Evolutionary conservation across 148 eudicot genomes (phyloP).

Genomic region (Drosera capensis): DNA sequence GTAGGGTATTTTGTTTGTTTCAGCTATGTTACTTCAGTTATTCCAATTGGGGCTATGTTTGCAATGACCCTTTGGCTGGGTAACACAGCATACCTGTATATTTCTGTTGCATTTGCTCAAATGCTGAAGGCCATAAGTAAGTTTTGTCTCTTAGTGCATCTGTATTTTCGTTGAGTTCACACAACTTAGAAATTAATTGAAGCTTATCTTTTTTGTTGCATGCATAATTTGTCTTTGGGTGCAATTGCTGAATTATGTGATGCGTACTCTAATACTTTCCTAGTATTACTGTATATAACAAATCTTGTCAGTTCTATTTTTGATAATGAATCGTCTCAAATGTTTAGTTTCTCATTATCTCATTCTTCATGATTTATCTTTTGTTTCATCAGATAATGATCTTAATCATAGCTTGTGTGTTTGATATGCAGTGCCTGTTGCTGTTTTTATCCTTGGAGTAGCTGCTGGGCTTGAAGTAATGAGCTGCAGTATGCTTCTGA

Average conservation of each 20-base stretch:
- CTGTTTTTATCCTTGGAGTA: slow-evolving; percentile 89
- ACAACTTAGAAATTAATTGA: background rate
- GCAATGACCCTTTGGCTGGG: slow-evolving; percentile 99
- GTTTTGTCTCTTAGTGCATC: slow-evolving; percentile 12
- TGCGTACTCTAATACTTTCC: too few species aligned
- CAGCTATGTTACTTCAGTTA: slow-evolving; percentile 83
- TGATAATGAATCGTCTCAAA: too few species aligned
- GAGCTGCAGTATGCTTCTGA: slow-evolving; percentile 91
- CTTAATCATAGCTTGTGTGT: slow-evolving; percentile 9
- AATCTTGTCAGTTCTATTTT: too few species aligned
- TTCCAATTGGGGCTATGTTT: slow-evolving; percentile 97
- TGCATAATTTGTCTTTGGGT: too few species aligned
- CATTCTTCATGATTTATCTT: background rate
- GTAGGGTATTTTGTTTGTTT: slow-evolving; percentile 3
- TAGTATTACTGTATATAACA: too few species aligned
- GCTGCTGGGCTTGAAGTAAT: slow-evolving; percentile 91
- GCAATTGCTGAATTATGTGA: too few species aligned
- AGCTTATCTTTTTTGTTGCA: too few species aligned
- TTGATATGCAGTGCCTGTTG: slow-evolving; percentile 83
- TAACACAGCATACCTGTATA: slow-evolving; percentile 93
- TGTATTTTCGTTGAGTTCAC: slow-evolving; percentile 1
- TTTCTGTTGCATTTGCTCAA: slow-evolving; percentile 97
- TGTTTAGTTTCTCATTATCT: background rate
- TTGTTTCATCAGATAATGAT: slow-evolving; percentile 7
- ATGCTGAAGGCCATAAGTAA: slow-evolving; percentile 98